A percentile compares a stretch with the other conserved stretches of the same genome.
Evolutionary conservation across 148 eudicot genomes (phyloP).

Genomic region (Tetragonia tetragonoides): DNA sequence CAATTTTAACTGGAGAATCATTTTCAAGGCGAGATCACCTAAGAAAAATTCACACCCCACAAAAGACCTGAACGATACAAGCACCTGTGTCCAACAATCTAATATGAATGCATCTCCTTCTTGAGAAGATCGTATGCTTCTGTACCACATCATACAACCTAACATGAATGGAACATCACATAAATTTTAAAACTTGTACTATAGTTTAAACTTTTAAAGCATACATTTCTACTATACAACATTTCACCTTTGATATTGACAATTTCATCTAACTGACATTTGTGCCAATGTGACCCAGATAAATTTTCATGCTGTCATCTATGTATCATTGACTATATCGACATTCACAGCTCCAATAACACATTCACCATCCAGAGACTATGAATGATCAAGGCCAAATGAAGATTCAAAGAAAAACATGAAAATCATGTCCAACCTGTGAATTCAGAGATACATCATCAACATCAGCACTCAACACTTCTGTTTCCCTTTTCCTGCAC

Average conservation of each 20-base stretch:
- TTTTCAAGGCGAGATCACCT: too few species aligned
- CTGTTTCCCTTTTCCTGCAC: conserved; percentile 44
- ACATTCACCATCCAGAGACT: conserved; percentile 10
- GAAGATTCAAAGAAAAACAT: conserved; percentile 44
- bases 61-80: background rate
- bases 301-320: conserved; percentile 3
- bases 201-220: conserved; percentile 13
- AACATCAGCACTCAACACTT: conserved; percentile 11
- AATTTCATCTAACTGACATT: conserved; percentile 24
- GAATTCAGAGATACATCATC: conserved; percentile 33
- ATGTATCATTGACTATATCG: conserved; percentile 11
- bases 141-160: background rate
- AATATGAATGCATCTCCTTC: background rate
- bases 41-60: background rate
- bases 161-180: background rate
- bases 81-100: background rate
- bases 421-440: conserved; percentile 48
- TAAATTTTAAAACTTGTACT: conserved; percentile 10
- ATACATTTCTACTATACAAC: conserved; percentile 31
- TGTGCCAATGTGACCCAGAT: conserved; percentile 24
- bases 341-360: conserved; percentile 9
- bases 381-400: conserved; percentile 11
- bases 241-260: conserved; percentile 5
- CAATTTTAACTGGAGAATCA: background rate
- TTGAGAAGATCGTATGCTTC: background rate